Evolutionary conservation across 148 eudicot species (phyloP).

Genomic region (Heliamphora exappendiculata): DNA sequence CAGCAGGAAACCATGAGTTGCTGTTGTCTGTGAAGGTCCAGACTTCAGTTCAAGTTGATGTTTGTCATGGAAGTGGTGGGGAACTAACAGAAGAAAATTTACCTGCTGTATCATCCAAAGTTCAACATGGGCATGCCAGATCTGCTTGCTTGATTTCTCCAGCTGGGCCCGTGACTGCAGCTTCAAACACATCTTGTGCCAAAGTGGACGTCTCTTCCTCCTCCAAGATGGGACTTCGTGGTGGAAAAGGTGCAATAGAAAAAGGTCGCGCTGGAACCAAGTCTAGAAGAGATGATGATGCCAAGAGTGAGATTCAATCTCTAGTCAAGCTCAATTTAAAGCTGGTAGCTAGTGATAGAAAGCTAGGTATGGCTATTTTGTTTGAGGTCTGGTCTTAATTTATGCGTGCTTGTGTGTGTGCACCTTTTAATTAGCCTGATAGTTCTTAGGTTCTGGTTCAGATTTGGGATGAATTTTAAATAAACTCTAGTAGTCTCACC

Average conservation of each 20-base stretch:
- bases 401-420: neutral
- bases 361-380: constrained; percentile 45
- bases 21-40: constrained; percentile 13
- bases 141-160: constrained; percentile 18
- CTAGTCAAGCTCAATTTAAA: constrained; percentile 87
- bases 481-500: neutral
- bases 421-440: neutral
- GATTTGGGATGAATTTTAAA: neutral
- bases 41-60: constrained; percentile 12
- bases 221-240: constrained; percentile 16
- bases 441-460: neutral
- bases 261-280: constrained; percentile 17
- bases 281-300: constrained; percentile 30
- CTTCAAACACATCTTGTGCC: constrained; percentile 16
- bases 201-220: constrained; percentile 19
- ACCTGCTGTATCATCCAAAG: constrained; percentile 9
- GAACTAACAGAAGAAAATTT: constrained; percentile 14
- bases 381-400: neutral
- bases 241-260: constrained; percentile 10
- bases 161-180: constrained; percentile 13
- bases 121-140: neutral
- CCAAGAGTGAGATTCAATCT: constrained; percentile 68
- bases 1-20: constrained; percentile 10
- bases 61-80: constrained; percentile 12
- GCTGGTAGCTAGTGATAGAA: constrained; percentile 41